phyloP scores from a whole-genome alignment of 2,329 filamentous ascomycete genomes.

The Arthrinium phaeospermum region DNA sequence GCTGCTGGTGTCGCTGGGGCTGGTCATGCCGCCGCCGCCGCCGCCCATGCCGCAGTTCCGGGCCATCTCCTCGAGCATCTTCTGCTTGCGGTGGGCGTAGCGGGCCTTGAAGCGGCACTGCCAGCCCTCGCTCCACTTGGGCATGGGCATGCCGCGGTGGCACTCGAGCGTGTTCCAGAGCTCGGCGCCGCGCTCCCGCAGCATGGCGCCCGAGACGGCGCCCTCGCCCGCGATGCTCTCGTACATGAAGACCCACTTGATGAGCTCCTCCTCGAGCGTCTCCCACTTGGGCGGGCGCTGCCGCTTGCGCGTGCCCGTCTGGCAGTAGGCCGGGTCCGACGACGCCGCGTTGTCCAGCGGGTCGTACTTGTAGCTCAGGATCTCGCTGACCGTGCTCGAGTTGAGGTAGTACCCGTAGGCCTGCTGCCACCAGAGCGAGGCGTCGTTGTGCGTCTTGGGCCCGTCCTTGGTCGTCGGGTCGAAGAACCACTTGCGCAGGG shows the following conservation, averaged over 20 bases:
- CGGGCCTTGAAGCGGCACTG: conserved; percentile 24
- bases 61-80: conserved; percentile 23
- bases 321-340: conserved; percentile 23
- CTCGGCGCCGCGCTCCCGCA: conserved; percentile 21
- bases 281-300: conserved; percentile 25
- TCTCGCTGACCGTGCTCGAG: conserved; percentile 24
- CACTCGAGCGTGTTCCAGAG: conserved; percentile 25
- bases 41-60: conserved; percentile 21
- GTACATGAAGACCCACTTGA: conserved; percentile 25
- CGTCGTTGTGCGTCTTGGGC: conserved; percentile 23
- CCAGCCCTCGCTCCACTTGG: conserved; percentile 26
- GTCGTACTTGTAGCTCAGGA: conserved; percentile 25
- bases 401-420: conserved; percentile 25
- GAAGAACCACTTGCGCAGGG: conserved; percentile 24
- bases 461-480: conserved; percentile 23
- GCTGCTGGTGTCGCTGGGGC: not conserved
- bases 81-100: conserved; percentile 23
- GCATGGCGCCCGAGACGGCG: conserved; percentile 23
- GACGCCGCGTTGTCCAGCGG: conserved; percentile 20
- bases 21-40: not conserved
- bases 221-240: conserved; percentile 23
- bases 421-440: conserved; percentile 24
- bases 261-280: conserved; percentile 24
- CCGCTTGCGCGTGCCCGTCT: conserved; percentile 23
- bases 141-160: conserved; percentile 24